Evolutionary conservation across 2,329 filamentous ascomycete genomes (phyloP).

Genomic region (Penicillium sclerotigenum): DNA sequence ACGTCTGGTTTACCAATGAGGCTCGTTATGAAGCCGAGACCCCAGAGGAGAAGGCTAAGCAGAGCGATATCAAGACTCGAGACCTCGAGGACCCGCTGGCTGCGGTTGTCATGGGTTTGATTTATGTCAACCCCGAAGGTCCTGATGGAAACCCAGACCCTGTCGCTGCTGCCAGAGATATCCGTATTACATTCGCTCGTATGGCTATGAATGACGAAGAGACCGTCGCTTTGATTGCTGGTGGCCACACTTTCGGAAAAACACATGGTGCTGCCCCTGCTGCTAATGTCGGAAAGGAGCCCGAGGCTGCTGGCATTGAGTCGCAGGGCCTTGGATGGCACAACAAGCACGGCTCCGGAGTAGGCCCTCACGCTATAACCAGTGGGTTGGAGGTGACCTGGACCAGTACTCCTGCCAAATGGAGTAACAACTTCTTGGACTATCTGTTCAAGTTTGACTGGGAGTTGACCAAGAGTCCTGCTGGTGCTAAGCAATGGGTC

Average conservation of each 20-base stretch:
- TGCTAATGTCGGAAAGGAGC: conserved; percentile 65
- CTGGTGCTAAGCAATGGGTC: conserved; percentile 72
- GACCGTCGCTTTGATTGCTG: conserved; percentile 74
- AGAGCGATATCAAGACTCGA: conserved; percentile 54
- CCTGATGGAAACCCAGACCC: conserved; percentile 71
- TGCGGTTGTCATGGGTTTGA: conserved; percentile 71
- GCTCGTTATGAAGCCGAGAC: conserved; percentile 60
- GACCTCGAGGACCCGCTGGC: conserved; percentile 67
- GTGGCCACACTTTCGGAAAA: conserved; percentile 77
- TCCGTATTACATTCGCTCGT: conserved; percentile 69
- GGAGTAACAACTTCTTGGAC: conserved; percentile 71
- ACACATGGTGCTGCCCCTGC: conserved; percentile 69
- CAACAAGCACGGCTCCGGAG: conserved; percentile 63
- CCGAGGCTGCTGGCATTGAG: conserved; percentile 62
- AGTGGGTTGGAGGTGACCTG: conserved; percentile 75
- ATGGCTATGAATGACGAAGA: conserved; percentile 85
- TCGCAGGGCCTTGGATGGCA: conserved; percentile 70
- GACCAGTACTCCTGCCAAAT: conserved; percentile 72
- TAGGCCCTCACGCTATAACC: conserved; percentile 70
- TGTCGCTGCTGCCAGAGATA: conserved; percentile 65
- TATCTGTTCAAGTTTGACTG: conserved; percentile 77
- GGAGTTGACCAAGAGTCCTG: conserved; percentile 72
- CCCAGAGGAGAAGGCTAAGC: conserved; percentile 41
- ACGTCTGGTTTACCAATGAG: conserved; percentile 64
- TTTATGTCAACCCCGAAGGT: conserved; percentile 79